A percentile compares a stretch with the other conserved stretches of the same genome.
phyloP scores from a whole-genome alignment of 257 asterid species.

The Primulina huaijiensis region DNA sequence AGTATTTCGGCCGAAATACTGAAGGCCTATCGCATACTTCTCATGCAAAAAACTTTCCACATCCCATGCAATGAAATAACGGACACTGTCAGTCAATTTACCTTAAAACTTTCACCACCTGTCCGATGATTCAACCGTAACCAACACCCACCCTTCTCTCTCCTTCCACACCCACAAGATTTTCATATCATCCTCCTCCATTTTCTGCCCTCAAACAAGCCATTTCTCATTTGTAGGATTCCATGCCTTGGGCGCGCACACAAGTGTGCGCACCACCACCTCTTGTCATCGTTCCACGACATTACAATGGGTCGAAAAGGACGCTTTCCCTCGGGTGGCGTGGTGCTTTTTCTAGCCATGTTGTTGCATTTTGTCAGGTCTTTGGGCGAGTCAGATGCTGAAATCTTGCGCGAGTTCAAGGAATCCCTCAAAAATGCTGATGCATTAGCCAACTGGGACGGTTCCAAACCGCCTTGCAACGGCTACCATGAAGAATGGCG shows the following conservation, averaged over 20 bases:
- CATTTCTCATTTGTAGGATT: conserved; percentile 26
- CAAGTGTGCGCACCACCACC: conserved; percentile 44
- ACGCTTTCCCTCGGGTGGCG: not conserved
- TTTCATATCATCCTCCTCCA: conserved; percentile 11
- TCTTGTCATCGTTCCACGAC: not conserved
- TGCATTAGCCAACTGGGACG: conserved; percentile 36
- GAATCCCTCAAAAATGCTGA: conserved; percentile 35
- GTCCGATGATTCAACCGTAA: conserved; percentile 6
- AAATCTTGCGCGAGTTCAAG: conserved; percentile 35
- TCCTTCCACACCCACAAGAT: conserved; percentile 25
- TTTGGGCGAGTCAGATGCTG: conserved; percentile 15
- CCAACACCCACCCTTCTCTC: conserved; percentile 12
- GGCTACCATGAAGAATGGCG: conserved; percentile 36
- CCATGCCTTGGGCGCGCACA: conserved; percentile 43
- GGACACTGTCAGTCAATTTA: conserved; percentile 6
- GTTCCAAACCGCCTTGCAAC: conserved; percentile 35
- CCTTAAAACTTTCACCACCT: not conserved
- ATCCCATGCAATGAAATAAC: conserved; percentile 19
- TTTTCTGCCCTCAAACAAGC: conserved; percentile 9
- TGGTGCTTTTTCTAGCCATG: conserved; percentile 6
- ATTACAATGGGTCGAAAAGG: conserved; percentile 28
- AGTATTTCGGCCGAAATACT: not conserved
- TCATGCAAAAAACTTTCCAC: conserved; percentile 1
- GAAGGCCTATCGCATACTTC: conserved; percentile 24
- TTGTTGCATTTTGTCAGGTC: not conserved